Evolutionary conservation across 805 yeast genomes (phyloP).

Genomic region (Debaryomyces castellii): DNA sequence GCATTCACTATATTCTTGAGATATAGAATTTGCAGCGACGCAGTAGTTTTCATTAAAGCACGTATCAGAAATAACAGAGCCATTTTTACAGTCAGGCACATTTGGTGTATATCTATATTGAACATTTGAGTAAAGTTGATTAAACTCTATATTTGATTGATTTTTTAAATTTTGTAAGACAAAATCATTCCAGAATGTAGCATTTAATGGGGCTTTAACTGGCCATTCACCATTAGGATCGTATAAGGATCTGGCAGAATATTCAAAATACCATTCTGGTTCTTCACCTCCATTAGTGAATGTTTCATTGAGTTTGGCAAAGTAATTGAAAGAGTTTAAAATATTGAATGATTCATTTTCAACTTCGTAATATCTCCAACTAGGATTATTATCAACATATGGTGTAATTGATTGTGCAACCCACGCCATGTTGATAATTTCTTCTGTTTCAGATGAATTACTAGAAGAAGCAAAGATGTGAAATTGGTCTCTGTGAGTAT

Average conservation of each 20-base stretch:
- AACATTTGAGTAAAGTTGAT: conserved; percentile 50
- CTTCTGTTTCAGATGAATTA: conserved; percentile 37
- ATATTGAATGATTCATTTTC: conserved; percentile 60
- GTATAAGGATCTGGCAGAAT: conserved; percentile 62
- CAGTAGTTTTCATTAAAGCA: conserved; percentile 24
- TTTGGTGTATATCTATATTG: conserved; percentile 57
- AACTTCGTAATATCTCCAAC: conserved; percentile 71
- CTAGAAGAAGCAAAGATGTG: conserved; percentile 53
- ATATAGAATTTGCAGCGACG: conserved; percentile 10
- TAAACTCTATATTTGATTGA: conserved; percentile 35
- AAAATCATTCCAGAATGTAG: conserved; percentile 59
- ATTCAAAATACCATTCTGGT: conserved; percentile 63
- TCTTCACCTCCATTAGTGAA: conserved; percentile 52
- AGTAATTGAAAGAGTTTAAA: conserved; percentile 59
- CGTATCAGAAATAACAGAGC: conserved; percentile 15
- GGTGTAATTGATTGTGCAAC: conserved; percentile 69
- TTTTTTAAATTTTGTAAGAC: conserved; percentile 48
- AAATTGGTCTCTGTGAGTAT: conserved; percentile 70
- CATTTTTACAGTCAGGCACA: conserved; percentile 47
- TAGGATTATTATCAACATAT: conserved; percentile 57
- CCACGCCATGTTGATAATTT: conserved; percentile 59
- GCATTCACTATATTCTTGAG: conserved; percentile 15
- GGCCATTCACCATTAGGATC: conserved; percentile 59
- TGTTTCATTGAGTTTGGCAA: conserved; percentile 59
- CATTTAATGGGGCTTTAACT: conserved; percentile 56